Conservation (phyloP, 208 protist species). For the Phytomonas sp. region DNA sequence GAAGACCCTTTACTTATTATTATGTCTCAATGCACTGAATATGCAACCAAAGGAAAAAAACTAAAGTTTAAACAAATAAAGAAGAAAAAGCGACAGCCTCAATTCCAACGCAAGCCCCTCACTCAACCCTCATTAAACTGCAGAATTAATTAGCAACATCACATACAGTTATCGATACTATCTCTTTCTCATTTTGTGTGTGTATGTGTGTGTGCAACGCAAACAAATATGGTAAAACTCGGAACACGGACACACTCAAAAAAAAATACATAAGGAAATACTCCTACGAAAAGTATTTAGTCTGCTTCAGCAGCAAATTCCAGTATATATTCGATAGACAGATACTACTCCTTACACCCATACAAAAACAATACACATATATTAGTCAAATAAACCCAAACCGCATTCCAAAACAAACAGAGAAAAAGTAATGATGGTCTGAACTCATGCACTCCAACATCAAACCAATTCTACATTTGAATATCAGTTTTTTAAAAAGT, state of each 20-base stretch:
- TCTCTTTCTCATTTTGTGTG: background rate
- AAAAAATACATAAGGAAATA: background rate
- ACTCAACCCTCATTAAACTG: background rate
- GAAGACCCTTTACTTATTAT: background rate
- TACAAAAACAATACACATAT: constrained; percentile 7
- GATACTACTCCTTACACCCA: background rate
- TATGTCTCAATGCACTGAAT: background rate
- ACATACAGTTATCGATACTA: background rate
- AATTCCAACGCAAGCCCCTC: background rate
- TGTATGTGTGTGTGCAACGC: background rate
- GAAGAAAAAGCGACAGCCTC: background rate
- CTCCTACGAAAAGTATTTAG: background rate
- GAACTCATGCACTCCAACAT: background rate
- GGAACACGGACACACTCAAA: background rate
- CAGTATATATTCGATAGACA: constrained; percentile 9
- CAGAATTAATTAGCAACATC: background rate
- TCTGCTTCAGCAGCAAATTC: background rate
- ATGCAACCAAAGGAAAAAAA: background rate
- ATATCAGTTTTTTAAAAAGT: background rate
- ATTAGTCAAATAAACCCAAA: background rate
- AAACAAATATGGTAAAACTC: background rate
- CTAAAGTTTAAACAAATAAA: background rate
- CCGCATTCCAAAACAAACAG: background rate
- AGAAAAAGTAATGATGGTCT: constrained; percentile 3
- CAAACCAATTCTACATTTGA: background rate